Evolutionary conservation across 768 basidiomycete species (phyloP).

Genomic region (Tylopilus rubrobrunneus): DNA sequence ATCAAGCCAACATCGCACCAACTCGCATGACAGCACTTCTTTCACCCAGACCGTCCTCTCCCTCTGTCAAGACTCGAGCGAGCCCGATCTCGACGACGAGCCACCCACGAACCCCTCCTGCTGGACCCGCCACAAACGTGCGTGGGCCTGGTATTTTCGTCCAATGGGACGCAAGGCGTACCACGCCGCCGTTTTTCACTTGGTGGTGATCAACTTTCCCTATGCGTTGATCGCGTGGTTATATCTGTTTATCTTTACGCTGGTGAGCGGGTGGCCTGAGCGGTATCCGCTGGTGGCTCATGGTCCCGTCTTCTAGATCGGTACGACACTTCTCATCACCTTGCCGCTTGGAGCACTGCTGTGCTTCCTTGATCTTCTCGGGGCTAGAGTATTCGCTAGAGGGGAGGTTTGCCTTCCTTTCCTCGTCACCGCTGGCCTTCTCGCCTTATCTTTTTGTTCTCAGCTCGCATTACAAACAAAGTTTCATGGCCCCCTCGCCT

Average conservation of each 20-base stretch:
- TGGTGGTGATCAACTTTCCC: constrained; percentile 73
- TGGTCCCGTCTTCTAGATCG: constrained; percentile 43
- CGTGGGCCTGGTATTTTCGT: constrained; percentile 59
- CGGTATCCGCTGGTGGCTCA: constrained; percentile 17
- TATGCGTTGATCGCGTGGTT: constrained; percentile 76
- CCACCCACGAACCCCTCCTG: background rate
- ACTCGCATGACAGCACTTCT: constrained; percentile 58
- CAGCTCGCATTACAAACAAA: constrained; percentile 64
- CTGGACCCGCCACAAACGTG: constrained; percentile 18
- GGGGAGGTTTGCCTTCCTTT: constrained; percentile 50
- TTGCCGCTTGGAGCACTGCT: constrained; percentile 73
- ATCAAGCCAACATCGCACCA: constrained; percentile 39
- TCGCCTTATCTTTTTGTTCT: constrained; percentile 13
- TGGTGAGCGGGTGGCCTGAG: constrained; percentile 41
- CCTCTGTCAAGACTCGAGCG: constrained; percentile 55
- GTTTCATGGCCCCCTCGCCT: constrained; percentile 66
- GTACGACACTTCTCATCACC: constrained; percentile 76
- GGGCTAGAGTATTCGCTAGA: constrained; percentile 66
- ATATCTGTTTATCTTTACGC: constrained; percentile 74
- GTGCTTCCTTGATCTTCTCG: constrained; percentile 74
- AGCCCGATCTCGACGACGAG: constrained; percentile 34
- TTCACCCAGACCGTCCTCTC: constrained; percentile 67
- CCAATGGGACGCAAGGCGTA: constrained; percentile 57
- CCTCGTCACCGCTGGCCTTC: background rate
- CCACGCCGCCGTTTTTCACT: constrained; percentile 63